phyloP scores from a whole-genome alignment of 768 basidiomycete genomes.

The Leucocoprinus birnbaumii region DNA sequence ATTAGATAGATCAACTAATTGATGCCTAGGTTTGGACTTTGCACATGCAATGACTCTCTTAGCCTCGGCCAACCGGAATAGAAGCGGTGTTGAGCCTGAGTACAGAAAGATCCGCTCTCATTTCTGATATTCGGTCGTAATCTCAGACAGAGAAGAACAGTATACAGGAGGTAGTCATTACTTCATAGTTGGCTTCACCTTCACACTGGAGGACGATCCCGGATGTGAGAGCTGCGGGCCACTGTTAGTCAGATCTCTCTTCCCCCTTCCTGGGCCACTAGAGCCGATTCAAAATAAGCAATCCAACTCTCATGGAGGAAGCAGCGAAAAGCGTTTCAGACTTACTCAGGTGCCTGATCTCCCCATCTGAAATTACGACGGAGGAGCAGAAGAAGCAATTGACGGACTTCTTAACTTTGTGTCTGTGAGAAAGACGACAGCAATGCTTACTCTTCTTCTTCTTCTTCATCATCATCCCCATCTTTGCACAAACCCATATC shows the following conservation, averaged over 20 bases:
- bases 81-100: no score
- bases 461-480: background rate
- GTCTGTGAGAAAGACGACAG: background rate
- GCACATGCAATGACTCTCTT: no score
- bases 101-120: no score
- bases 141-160: no score
- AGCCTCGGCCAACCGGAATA: no score
- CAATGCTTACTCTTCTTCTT: background rate
- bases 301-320: background rate
- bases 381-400: background rate
- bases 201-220: no score
- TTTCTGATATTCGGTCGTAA: no score
- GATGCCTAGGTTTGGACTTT: no score
- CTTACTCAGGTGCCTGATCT: background rate
- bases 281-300: background rate
- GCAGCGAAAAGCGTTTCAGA: conserved; percentile 6
- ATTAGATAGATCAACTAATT: no score
- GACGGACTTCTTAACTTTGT: conserved; percentile 4
- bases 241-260: background rate
- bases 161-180: no score
- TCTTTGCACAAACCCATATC: no score
- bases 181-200: no score
- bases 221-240: background rate
- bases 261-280: background rate
- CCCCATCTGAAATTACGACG: conserved; percentile 1